Conservation (phyloP, 2,329 filamentous ascomycete species). For the Colletotrichum nymphaeae region DNA sequence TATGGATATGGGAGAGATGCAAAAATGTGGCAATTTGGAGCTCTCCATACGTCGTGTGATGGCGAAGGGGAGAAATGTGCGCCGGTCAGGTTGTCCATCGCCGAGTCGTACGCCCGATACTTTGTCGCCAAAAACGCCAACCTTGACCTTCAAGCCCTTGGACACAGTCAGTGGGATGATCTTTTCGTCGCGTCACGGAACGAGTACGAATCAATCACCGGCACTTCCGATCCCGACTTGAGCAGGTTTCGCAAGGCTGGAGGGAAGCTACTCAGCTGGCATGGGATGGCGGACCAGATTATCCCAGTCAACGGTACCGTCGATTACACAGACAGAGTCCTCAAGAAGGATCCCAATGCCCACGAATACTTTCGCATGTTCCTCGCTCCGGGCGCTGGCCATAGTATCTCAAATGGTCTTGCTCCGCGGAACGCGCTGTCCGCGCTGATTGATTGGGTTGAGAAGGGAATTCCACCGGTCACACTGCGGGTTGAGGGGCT, state of each 20-base stretch:
- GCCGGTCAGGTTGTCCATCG: background rate
- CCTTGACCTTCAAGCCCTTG: conserved; percentile 36
- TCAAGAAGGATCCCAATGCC: conserved; percentile 45
- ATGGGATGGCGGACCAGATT: conserved; percentile 51
- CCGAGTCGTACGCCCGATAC: background rate
- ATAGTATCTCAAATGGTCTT: conserved; percentile 51
- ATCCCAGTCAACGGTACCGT: conserved; percentile 46
- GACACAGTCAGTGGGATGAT: conserved; percentile 9
- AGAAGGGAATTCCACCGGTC: conserved; percentile 39
- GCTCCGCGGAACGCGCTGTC: conserved; percentile 39
- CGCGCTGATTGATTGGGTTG: conserved; percentile 51
- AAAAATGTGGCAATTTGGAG: background rate
- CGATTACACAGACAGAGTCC: conserved; percentile 39
- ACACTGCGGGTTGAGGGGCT: background rate
- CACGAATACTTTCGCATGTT: conserved; percentile 62
- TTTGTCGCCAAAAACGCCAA: conserved; percentile 42
- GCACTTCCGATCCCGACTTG: conserved; percentile 43
- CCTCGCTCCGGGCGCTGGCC: conserved; percentile 60
- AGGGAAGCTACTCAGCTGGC: conserved; percentile 54
- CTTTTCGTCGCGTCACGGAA: conserved; percentile 36
- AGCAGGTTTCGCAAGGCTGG: conserved; percentile 45
- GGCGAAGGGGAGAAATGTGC: background rate
- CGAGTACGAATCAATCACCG: conserved; percentile 39
- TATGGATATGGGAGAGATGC: background rate
- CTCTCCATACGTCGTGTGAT: background rate